A percentile compares a stretch with the other conserved stretches of the same genome.
phyloP scores from a whole-genome alignment of 768 basidiomycete species.

The Russula vinacea region DNA sequence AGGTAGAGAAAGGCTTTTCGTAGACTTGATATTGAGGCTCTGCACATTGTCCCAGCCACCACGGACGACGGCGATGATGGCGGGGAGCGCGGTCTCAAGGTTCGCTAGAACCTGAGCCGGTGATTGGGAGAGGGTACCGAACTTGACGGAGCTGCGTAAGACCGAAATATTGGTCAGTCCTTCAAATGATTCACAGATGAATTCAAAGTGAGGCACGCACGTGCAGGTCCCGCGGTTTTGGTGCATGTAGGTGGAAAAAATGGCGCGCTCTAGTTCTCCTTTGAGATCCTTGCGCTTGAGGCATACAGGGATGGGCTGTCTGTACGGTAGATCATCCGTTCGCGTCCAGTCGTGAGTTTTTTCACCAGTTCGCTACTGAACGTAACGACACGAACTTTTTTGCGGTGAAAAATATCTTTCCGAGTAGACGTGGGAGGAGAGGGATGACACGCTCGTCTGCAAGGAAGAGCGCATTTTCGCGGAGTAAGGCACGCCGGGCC shows the following conservation, averaged over 20 bases:
- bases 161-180: neutral
- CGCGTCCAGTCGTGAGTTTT: neutral
- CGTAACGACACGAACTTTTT: slow-evolving; percentile 70
- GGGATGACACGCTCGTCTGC: slow-evolving; percentile 89
- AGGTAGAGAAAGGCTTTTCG: slow-evolving; percentile 77
- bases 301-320: slow-evolving; percentile 95
- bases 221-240: slow-evolving; percentile 91
- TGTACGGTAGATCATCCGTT: slow-evolving; percentile 35
- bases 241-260: slow-evolving; percentile 94
- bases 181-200: neutral
- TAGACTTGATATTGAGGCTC: slow-evolving; percentile 86
- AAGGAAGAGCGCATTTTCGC: slow-evolving; percentile 89
- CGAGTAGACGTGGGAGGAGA: slow-evolving; percentile 82
- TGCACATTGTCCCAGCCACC: slow-evolving; percentile 91
- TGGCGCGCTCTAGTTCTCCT: slow-evolving; percentile 85
- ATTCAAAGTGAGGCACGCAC: slow-evolving; percentile 48
- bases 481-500: slow-evolving; percentile 75
- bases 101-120: slow-evolving; percentile 75
- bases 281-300: slow-evolving; percentile 87
- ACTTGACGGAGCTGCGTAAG: slow-evolving; percentile 71
- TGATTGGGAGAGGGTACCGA: slow-evolving; percentile 70
- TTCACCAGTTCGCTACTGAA: neutral
- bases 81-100: slow-evolving; percentile 73
- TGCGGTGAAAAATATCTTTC: slow-evolving; percentile 87
- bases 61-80: slow-evolving; percentile 63